phyloP scores from a whole-genome alignment of 2,329 filamentous ascomycete genomes.

The Mariannaea elegans region DNA sequence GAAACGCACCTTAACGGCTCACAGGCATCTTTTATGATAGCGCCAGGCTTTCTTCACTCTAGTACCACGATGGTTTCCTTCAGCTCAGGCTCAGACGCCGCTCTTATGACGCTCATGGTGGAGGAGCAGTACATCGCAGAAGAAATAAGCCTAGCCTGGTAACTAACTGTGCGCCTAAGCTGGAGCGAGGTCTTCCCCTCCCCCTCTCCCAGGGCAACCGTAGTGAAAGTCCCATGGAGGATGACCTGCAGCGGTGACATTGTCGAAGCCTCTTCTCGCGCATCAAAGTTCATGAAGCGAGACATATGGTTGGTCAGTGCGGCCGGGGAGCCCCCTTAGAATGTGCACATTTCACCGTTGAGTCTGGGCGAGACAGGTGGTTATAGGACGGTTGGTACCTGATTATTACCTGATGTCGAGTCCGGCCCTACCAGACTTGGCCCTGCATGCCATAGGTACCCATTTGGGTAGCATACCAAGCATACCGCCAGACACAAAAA shows the following conservation, averaged over 20 bases:
- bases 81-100: slow-evolving; percentile 19
- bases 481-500: no score
- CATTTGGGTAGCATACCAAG: no score
- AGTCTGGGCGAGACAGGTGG: slow-evolving; percentile 13
- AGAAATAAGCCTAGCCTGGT: slow-evolving; percentile 14
- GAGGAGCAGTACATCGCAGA: neutral
- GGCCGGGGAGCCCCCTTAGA: neutral
- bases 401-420: slow-evolving; percentile 23
- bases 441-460: no score
- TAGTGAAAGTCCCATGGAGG: neutral
- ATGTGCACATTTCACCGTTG: slow-evolving; percentile 11
- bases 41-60: slow-evolving; percentile 13
- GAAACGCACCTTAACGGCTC: neutral
- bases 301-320: slow-evolving; percentile 6
- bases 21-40: slow-evolving; percentile 1
- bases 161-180: neutral
- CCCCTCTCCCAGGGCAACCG: neutral
- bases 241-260: neutral
- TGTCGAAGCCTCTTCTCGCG: neutral
- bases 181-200: neutral
- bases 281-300: neutral
- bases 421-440: slow-evolving; percentile 1
- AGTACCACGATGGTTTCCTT: slow-evolving; percentile 8
- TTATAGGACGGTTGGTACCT: slow-evolving; percentile 19
- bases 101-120: slow-evolving; percentile 1